A percentile compares a stretch with the other conserved stretches of the same genome.
Evolutionary conservation across 176 grass and related monocot genomes (phyloP).

Genomic region (Ensete glaucum): DNA sequence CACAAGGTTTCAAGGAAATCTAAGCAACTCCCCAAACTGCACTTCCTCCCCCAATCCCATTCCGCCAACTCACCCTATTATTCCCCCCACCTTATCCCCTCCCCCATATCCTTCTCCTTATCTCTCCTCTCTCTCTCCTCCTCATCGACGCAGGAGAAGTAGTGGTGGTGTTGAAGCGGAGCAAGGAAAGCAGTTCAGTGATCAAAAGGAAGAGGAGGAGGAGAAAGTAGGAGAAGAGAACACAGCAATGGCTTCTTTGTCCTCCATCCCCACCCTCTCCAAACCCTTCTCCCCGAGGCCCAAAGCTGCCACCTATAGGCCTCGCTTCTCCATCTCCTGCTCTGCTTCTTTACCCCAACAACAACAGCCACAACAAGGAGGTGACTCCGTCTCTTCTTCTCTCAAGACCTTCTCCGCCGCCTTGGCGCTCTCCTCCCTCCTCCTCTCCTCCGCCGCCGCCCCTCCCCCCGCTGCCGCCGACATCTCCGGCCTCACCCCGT

Average conservation of each 20-base stretch:
- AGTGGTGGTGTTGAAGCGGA: no score
- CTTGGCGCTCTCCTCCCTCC: constrained; percentile 60
- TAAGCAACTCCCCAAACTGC: not conserved
- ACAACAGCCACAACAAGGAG: not conserved
- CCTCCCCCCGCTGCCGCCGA: constrained; percentile 54
- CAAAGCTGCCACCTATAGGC: constrained; percentile 18
- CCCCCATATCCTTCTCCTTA: no score
- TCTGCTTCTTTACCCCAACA: constrained; percentile 22
- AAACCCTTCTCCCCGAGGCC: constrained; percentile 29
- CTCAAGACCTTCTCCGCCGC: constrained; percentile 69
- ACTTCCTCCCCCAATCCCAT: constrained; percentile 23
- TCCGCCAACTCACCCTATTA: constrained; percentile 30
- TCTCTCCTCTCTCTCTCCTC: constrained; percentile 24
- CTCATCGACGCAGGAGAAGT: constrained; percentile 14
- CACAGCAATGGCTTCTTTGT: constrained; percentile 52
- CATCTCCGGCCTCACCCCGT: constrained; percentile 69
- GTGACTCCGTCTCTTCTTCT: constrained; percentile 25
- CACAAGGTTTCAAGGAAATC: not conserved
- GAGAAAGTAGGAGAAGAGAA: not conserved
- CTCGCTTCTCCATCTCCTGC: constrained; percentile 47
- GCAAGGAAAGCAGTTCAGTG: not conserved
- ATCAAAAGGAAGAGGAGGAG: no score
- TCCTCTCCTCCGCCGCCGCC: constrained; percentile 59
- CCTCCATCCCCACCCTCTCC: constrained; percentile 45
- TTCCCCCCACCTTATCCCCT: constrained; percentile 25